phyloP scores from a whole-genome alignment of 371 early-diverging fungal genomes.

The Rhizopus arrhizus region DNA sequence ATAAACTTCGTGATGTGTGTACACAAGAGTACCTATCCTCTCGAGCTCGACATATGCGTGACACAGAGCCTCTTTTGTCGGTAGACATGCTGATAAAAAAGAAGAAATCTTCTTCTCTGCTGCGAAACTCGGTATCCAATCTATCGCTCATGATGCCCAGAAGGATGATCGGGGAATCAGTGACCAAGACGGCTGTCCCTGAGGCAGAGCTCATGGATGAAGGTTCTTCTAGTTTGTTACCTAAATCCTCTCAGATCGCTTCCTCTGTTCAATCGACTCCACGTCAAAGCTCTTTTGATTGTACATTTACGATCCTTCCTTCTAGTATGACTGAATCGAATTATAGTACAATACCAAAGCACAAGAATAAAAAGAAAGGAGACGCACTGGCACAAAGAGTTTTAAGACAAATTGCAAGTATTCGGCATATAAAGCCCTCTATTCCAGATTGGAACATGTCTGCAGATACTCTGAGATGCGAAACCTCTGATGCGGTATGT shows the following conservation, averaged over 20 bases:
- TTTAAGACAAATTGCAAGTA: background rate
- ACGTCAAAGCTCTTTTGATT: conserved; percentile 14
- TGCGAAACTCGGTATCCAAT: conserved; percentile 44
- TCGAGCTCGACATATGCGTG: conserved; percentile 41
- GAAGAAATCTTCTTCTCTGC: conserved; percentile 44
- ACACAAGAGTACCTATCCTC: conserved; percentile 51
- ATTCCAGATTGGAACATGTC: conserved; percentile 3
- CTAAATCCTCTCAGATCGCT: background rate
- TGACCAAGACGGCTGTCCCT: background rate
- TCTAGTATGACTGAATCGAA: background rate
- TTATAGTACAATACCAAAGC: background rate
- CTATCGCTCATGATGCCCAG: conserved; percentile 39
- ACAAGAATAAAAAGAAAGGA: background rate
- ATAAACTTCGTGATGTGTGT: conserved; percentile 51
- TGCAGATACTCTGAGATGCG: background rate
- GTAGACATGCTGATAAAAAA: conserved; percentile 9
- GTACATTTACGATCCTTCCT: background rate
- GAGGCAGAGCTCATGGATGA: background rate
- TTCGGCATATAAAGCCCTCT: background rate
- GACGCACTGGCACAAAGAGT: background rate
- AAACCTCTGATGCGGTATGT: background rate
- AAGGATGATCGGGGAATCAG: conserved; percentile 7
- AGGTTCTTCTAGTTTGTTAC: background rate
- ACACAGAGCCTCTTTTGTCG: conserved; percentile 9
- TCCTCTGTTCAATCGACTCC: background rate